Conservation (phyloP, 306 rosid genomes). For the Pueraria montana region DNA sequence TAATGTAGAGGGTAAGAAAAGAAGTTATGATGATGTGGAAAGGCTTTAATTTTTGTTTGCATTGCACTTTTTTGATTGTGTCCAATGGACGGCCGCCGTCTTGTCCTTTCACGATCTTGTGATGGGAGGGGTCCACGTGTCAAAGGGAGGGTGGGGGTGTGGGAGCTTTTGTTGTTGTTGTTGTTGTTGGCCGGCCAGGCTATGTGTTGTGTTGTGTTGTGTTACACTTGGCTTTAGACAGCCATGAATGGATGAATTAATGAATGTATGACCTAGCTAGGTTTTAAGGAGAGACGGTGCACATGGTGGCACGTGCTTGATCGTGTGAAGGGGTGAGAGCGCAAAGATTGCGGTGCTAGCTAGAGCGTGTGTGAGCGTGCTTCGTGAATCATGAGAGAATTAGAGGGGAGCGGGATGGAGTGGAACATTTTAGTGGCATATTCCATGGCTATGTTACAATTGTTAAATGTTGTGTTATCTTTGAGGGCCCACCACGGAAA, state of each 20-base stretch:
- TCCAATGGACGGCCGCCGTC: slow-evolving; percentile 78
- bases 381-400: slow-evolving; percentile 42
- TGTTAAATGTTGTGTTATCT: slow-evolving; percentile 14
- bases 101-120: slow-evolving; percentile 23
- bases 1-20: slow-evolving; percentile 33
- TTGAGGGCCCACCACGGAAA: not conserved
- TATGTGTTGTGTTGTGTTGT: not conserved
- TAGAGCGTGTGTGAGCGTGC: slow-evolving; percentile 33
- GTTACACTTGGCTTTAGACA: not conserved
- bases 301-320: slow-evolving; percentile 56
- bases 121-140: slow-evolving; percentile 64
- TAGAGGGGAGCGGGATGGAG: not conserved
- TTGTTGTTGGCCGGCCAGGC: slow-evolving; percentile 67
- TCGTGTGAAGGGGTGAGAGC: not conserved
- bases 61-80: slow-evolving; percentile 46
- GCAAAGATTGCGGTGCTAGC: slow-evolving; percentile 42
- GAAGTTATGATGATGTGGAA: slow-evolving; percentile 33
- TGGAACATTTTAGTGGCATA: slow-evolving; percentile 40
- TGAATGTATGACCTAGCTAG: not conserved
- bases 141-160: slow-evolving; percentile 39
- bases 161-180: slow-evolving; percentile 18
- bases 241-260: not conserved
- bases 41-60: slow-evolving; percentile 13
- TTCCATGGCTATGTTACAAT: slow-evolving; percentile 22
- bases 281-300: slow-evolving; percentile 44